Conservation (phyloP, 176 grass and related monocot species). For the Avena sativa region DNA sequence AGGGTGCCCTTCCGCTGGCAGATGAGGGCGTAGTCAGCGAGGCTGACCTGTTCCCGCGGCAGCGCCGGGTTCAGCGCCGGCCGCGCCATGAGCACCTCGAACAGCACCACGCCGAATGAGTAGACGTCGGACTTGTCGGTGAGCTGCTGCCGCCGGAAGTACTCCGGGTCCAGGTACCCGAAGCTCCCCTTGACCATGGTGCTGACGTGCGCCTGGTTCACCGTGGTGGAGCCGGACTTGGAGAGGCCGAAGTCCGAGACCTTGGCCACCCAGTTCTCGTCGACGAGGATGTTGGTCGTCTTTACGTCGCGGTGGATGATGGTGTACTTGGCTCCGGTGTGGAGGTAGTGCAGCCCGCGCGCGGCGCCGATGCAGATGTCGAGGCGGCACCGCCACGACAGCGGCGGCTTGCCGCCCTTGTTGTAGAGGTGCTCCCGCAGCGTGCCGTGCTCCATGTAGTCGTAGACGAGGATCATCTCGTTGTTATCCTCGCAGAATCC, state of each 20-base stretch:
- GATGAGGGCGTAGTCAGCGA: slow-evolving; percentile 56
- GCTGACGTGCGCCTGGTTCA: slow-evolving; percentile 85
- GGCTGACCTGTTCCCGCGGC: slow-evolving; percentile 52
- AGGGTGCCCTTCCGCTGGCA: slow-evolving; percentile 52
- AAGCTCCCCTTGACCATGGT: slow-evolving; percentile 96
- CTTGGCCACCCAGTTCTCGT: slow-evolving; percentile 84
- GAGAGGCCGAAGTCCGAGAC: slow-evolving; percentile 92
- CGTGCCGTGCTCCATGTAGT: slow-evolving; percentile 88
- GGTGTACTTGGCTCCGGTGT: slow-evolving; percentile 92
- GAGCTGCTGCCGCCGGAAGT: slow-evolving; percentile 84
- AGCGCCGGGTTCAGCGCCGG: slow-evolving; percentile 57
- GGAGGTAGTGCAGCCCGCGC: slow-evolving; percentile 82
- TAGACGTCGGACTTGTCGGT: slow-evolving; percentile 93
- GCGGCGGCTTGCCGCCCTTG: slow-evolving; percentile 62
- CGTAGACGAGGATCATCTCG: slow-evolving; percentile 88
- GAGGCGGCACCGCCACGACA: slow-evolving; percentile 70
- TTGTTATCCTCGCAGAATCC: slow-evolving; percentile 82
- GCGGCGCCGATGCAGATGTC: slow-evolving; percentile 93
- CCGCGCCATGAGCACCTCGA: slow-evolving; percentile 75
- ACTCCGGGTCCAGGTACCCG: slow-evolving; percentile 90
- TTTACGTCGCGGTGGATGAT: slow-evolving; percentile 96
- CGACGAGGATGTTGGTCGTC: slow-evolving; percentile 92
- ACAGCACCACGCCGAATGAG: slow-evolving; percentile 88
- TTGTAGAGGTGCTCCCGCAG: slow-evolving; percentile 87
- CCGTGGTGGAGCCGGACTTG: slow-evolving; percentile 69